A percentile compares a stretch with the other conserved stretches of the same genome.
Conservation (phyloP, 768 basidiomycete species). For the Botryobasidium botryosum region DNA sequence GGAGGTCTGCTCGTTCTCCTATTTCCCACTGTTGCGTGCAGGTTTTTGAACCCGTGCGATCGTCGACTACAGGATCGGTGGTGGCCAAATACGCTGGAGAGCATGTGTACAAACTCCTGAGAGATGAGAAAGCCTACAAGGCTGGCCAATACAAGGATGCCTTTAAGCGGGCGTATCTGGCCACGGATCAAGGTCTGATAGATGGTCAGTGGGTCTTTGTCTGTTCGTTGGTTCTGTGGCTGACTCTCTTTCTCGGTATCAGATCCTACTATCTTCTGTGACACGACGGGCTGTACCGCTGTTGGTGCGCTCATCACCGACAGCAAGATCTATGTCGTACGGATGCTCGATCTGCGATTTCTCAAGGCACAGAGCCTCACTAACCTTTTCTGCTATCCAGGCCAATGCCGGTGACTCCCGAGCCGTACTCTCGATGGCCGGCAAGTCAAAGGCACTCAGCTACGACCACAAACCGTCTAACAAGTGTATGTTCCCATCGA, state of each 20-base stretch:
- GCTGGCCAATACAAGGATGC: slow-evolving; percentile 54
- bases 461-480: slow-evolving; percentile 93
- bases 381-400: no score
- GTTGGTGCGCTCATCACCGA: slow-evolving; percentile 80
- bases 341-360: no score
- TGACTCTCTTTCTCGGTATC: no score
- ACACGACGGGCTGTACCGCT: slow-evolving; percentile 94
- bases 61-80: slow-evolving; percentile 54
- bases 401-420: slow-evolving; percentile 97
- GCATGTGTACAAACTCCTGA: slow-evolving; percentile 63
- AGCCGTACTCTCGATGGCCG: slow-evolving; percentile 70
- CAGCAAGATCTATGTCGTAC: slow-evolving; percentile 60
- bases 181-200: slow-evolving; percentile 86
- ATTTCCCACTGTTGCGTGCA: no score
- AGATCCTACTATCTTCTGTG: slow-evolving; percentile 78
- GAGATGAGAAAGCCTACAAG: slow-evolving; percentile 54
- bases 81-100: slow-evolving; percentile 77
- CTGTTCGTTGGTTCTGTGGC: no score
- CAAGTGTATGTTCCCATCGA: slow-evolving; percentile 34
- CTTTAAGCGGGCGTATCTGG: slow-evolving; percentile 77
- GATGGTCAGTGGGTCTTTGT: slow-evolving; percentile 36
- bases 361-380: neutral
- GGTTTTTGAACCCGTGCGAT: slow-evolving; percentile 13
- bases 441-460: slow-evolving; percentile 75
- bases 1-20: slow-evolving; percentile 44